A percentile compares a stretch with the other conserved stretches of the same genome.
These are phyloP conservation scores for Cladobotryum protrusum DNA, from an alignment of 2,329 filamentous ascomycete species.

Conservation along the genomic window DNA sequence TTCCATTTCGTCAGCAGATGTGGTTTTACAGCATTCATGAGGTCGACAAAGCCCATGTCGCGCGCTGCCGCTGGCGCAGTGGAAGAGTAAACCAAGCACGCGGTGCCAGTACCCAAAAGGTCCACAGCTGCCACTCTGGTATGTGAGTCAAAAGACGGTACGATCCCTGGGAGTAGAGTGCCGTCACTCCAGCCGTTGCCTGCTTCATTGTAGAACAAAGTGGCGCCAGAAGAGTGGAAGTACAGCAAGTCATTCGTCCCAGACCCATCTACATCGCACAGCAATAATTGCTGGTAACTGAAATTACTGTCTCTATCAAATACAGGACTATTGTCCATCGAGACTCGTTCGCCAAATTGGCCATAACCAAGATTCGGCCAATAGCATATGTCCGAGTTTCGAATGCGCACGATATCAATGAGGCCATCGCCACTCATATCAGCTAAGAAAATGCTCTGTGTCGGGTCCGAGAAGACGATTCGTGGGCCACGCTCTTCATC, in stretches of 20 bases:
- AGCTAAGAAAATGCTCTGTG: conserved; percentile 13
- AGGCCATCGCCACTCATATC: conserved; percentile 25
- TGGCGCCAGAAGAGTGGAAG: conserved; percentile 7
- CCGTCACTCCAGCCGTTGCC: conserved; percentile 16
- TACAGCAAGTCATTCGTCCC: conserved; percentile 25
- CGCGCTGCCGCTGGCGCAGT: not conserved
- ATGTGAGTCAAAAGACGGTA: conserved; percentile 2
- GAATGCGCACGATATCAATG: conserved; percentile 19
- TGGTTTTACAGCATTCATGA: not conserved
- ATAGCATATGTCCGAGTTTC: conserved; percentile 23
- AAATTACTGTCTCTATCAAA: conserved; percentile 15
- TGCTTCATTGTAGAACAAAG: conserved; percentile 18
- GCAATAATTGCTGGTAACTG: conserved; percentile 10
- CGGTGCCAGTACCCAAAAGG: conserved; percentile 17
- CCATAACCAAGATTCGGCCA: conserved; percentile 33
- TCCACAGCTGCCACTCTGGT: conserved; percentile 15
- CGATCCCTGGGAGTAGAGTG: conserved; percentile 2
- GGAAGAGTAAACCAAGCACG: conserved; percentile 18
- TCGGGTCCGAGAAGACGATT: conserved; percentile 11
- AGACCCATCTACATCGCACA: conserved; percentile 19
- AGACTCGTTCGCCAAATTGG: conserved; percentile 21
- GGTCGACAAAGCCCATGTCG: conserved; percentile 14
- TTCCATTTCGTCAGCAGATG: conserved; percentile 15
- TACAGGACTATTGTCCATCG: conserved; percentile 23
- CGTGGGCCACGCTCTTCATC: not conserved